These are phyloP conservation scores for Breynia disticha DNA, from an alignment of 441 rosid species.

Conservation along the genomic window DNA sequence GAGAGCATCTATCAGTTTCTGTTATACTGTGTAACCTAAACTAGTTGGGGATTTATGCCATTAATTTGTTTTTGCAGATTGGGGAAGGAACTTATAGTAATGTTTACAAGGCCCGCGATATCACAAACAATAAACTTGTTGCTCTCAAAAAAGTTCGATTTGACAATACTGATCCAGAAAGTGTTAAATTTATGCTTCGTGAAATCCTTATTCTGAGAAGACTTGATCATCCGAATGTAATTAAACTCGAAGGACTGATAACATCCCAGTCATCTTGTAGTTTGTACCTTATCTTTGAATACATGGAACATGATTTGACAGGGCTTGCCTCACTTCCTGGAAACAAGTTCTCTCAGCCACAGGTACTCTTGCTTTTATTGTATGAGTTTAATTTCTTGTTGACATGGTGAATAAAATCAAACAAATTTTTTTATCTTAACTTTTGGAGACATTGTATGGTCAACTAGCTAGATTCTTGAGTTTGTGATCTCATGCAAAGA, in stretches of 20 bases:
- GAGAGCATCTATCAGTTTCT: neutral
- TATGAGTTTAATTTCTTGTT: neutral
- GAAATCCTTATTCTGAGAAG: constrained; percentile 68
- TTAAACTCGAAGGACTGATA: constrained; percentile 77
- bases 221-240: constrained; percentile 83
- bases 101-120: constrained; percentile 82
- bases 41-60: constrained; percentile 1
- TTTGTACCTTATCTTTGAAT: constrained; percentile 88
- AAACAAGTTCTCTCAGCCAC: constrained; percentile 69
- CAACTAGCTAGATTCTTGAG: too few relatives aligned
- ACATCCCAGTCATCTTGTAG: constrained; percentile 62
- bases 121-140: constrained; percentile 50
- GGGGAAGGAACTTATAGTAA: constrained; percentile 97
- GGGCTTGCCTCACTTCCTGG: constrained; percentile 81
- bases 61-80: constrained; percentile 47
- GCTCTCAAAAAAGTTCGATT: constrained; percentile 79
- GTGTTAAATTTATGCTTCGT: constrained; percentile 89
- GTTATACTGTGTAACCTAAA: neutral
- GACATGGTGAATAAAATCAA: too few relatives aligned
- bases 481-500: neutral
- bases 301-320: constrained; percentile 96
- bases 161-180: constrained; percentile 68
- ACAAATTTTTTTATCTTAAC: too few relatives aligned
- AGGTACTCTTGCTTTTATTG: constrained; percentile 38
- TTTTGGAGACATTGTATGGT: too few relatives aligned